phyloP scores from a whole-genome alignment of 441 rosid species.

The Arabidopsis hybrid region DNA sequence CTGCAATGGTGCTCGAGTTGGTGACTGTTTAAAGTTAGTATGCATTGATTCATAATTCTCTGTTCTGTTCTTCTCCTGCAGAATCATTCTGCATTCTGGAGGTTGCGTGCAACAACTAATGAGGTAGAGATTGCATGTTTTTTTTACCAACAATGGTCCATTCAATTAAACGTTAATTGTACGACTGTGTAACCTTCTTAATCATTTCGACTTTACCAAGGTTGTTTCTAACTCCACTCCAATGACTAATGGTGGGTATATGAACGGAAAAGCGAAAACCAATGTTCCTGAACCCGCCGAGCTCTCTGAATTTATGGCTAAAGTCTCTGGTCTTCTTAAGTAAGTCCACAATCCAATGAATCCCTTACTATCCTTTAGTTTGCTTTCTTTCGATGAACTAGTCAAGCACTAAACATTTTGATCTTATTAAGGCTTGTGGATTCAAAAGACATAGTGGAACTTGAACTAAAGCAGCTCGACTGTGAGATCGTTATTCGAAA shows the following conservation, averaged over 20 bases:
- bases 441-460: slow-evolving; percentile 84
- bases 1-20: slow-evolving; percentile 16
- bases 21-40: slow-evolving; percentile 6
- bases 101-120: slow-evolving; percentile 59
- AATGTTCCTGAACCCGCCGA: slow-evolving; percentile 57
- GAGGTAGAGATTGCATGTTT: slow-evolving; percentile 54
- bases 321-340: slow-evolving; percentile 91
- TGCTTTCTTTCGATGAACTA: neutral
- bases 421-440: slow-evolving; percentile 77
- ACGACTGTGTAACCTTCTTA: slow-evolving; percentile 21
- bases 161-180: slow-evolving; percentile 3
- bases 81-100: slow-evolving; percentile 52
- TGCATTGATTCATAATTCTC: slow-evolving; percentile 4
- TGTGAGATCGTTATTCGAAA: slow-evolving; percentile 85
- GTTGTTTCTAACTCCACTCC: slow-evolving; percentile 64
- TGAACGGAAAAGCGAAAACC: slow-evolving; percentile 52
- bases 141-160: neutral
- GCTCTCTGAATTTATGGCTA: slow-evolving; percentile 77
- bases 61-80: slow-evolving; percentile 32
- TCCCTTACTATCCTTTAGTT: neutral
- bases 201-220: slow-evolving; percentile 43
- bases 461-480: slow-evolving; percentile 83
- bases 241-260: slow-evolving; percentile 44
- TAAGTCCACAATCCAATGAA: slow-evolving; percentile 44
- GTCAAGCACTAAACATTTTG: slow-evolving; percentile 11